Conservation (phyloP, 306 rosid species). For the Vigna reflexopilosa region DNA sequence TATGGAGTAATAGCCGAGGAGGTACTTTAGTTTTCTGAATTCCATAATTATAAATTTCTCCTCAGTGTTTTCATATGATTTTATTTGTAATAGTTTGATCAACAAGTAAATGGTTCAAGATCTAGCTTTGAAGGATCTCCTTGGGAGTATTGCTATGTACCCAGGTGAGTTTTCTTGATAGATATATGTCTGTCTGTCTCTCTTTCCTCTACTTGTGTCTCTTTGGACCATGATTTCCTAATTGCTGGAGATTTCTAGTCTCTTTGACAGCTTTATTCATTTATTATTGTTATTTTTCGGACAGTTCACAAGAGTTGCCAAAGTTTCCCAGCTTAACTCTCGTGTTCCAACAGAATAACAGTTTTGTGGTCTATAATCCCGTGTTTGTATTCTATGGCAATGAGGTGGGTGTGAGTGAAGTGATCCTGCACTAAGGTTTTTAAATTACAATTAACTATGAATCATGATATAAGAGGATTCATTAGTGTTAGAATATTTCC, state of each 20-base stretch:
- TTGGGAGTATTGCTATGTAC: conserved; percentile 87
- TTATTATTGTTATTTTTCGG: conserved; percentile 3
- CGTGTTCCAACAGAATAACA: conserved; percentile 76
- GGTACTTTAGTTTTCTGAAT: conserved; percentile 55
- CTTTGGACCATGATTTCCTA: conserved; percentile 12
- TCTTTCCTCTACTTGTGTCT: not conserved
- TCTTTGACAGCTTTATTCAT: conserved; percentile 26
- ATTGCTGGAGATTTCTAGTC: conserved; percentile 14
- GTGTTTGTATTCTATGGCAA: conserved; percentile 51
- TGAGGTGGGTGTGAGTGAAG: conserved; percentile 61
- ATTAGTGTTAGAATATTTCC: not conserved
- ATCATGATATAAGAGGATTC: conserved; percentile 5
- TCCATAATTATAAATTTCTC: conserved; percentile 32
- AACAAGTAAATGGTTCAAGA: conserved; percentile 71
- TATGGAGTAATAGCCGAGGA: conserved; percentile 69
- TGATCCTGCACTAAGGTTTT: conserved; percentile 22
- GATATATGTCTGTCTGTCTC: conserved; percentile 8
- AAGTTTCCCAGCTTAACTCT: conserved; percentile 76
- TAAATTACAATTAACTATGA: not conserved
- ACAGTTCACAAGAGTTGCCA: conserved; percentile 68
- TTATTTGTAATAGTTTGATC: conserved; percentile 67
- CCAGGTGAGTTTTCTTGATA: conserved; percentile 59
- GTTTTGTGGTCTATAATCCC: conserved; percentile 76
- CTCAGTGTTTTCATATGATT: conserved; percentile 45
- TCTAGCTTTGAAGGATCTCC: conserved; percentile 63